Conservation (phyloP, 345 rosid genomes). For the Eucalyptus curtisii region DNA sequence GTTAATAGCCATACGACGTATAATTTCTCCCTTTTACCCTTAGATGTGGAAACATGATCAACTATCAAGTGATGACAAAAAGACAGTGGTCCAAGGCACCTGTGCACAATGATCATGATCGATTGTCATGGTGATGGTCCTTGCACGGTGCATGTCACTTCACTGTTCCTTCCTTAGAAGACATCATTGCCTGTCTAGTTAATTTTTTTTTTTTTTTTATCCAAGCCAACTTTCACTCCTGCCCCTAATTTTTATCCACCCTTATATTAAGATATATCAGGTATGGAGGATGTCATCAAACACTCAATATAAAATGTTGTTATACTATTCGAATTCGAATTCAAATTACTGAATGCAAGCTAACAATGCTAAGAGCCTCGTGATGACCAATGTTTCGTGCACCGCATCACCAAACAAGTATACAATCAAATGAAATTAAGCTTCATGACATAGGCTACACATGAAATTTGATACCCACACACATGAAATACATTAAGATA, state of each 20-base stretch:
- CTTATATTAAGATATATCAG: fast-evolving
- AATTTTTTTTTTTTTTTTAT: too few relatives aligned
- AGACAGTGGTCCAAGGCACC: neutral
- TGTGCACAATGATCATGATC: neutral
- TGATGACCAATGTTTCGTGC: too few relatives aligned
- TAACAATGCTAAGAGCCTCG: neutral
- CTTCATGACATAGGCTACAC: neutral
- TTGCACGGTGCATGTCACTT: neutral
- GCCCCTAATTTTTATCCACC: neutral
- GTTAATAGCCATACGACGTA: neutral
- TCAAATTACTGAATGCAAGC: neutral
- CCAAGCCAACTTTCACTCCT: neutral
- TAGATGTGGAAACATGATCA: neutral
- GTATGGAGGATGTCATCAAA: neutral
- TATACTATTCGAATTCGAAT: too few relatives aligned
- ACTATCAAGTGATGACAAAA: too few relatives aligned
- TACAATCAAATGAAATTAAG: neutral
- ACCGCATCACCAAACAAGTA: neutral
- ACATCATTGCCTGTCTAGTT: neutral
- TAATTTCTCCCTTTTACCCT: neutral
- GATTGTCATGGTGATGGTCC: neutral
- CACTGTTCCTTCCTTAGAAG: neutral
- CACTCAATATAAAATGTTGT: neutral
- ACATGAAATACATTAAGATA: neutral
- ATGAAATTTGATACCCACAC: neutral